Base-by-base conservation (phyloP, 2,329 filamentous ascomycete species). In the Fusarium caatingaense region DNA sequence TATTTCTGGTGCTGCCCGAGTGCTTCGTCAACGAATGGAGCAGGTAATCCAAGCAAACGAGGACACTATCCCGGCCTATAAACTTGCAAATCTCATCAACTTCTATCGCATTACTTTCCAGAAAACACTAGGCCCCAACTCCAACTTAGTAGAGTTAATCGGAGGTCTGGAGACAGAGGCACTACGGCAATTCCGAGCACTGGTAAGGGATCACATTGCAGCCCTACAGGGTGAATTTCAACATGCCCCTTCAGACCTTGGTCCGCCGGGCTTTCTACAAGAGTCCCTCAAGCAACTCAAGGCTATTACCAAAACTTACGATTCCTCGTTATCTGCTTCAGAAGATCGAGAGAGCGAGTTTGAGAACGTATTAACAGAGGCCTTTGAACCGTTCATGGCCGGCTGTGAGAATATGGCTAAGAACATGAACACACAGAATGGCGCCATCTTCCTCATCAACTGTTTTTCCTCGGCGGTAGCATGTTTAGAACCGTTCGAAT, bases 21-120 rank as follows among this genome's bases (percentile, higher is more conserved):
- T 94, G n/a, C 81, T 98, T n/a, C 90, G 92, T 27, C 94, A 98
- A 78, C 88, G 95, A 32, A 89, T 97, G 55, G 94, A 98, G 78
- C 92, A 98, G 74, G 92, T 97, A 21, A 91, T 98, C 18, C 94
- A 97, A 74, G 92, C 92, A 65, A 95, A 97, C 77, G 94, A 98
- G 73, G 94, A 98, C 63, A 91, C 91, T 1, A 93, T 97, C 21
- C 83, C 94, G 50, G 91, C 93, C 34, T 99, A 97, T 83, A 96
- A 94, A 78, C 89, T 98, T 42, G 91, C 93, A 13, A 98, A 97
- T 73, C 84, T 99, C 3, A 86, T 98, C 44, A 90, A 89, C 42
- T 99, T 99, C 80, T 99, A 99, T 81, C 90, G 89, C 30, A 86
- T 89, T 66, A 98, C 94, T 2, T 98, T 98, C 77, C 83, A 89